A percentile compares a stretch with the other conserved stretches of the same genome.
Conservation (phyloP, 306 rosid genomes). For the Fragaria vesca region DNA sequence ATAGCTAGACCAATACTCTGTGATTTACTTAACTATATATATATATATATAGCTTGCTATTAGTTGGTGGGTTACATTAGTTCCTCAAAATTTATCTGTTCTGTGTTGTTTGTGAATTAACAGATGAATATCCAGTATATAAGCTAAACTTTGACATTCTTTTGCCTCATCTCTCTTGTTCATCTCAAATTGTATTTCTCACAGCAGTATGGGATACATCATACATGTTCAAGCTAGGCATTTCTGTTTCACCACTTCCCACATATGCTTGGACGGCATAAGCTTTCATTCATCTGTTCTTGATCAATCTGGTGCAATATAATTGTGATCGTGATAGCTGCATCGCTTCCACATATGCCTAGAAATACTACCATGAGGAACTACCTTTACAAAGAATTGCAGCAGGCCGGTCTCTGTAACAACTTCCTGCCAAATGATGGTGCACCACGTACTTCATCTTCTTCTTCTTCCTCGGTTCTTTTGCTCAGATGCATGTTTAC, state of each 20-base stretch:
- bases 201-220: too few species aligned
- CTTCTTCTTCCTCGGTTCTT: too few species aligned
- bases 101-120: background rate
- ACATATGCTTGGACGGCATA: background rate
- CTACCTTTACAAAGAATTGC: too few species aligned
- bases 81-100: too few species aligned
- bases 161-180: background rate
- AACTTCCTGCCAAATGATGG: too few species aligned
- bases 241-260: background rate
- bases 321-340: background rate
- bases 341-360: slow-evolving; percentile 49
- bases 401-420: too few species aligned
- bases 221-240: background rate
- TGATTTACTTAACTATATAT: too few species aligned
- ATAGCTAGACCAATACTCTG: too few species aligned
- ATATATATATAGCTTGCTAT: background rate
- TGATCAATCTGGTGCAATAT: background rate
- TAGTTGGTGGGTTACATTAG: too few species aligned
- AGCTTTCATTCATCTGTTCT: background rate
- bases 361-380: slow-evolving; percentile 63
- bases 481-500: too few species aligned
- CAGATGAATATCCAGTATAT: too few species aligned
- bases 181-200: background rate
- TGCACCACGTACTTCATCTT: too few species aligned
- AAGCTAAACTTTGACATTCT: background rate